phyloP scores from a whole-genome alignment of 2,329 filamentous ascomycete species.

The Apiospora hydei region DNA sequence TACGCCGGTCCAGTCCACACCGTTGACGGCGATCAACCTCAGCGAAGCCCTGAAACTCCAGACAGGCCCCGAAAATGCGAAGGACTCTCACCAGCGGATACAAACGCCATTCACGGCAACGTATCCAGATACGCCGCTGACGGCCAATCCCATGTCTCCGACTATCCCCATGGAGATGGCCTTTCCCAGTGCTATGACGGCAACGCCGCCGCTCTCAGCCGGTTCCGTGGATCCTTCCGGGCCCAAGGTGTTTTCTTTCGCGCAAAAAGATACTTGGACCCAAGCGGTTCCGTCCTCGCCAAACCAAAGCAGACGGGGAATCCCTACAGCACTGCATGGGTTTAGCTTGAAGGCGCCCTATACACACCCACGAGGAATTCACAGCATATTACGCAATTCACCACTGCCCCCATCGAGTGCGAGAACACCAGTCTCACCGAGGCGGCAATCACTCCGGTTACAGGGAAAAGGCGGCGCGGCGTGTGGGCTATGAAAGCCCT shows the following conservation, averaged over 20 bases:
- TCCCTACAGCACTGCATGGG: constrained; percentile 42
- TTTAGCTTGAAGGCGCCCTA: constrained; percentile 56
- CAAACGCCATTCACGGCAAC: constrained; percentile 55
- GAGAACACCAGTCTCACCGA: constrained; percentile 59
- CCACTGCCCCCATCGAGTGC: constrained; percentile 63
- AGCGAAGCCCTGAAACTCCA: constrained; percentile 47
- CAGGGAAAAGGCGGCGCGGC: constrained; percentile 60
- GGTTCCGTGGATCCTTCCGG: constrained; percentile 54
- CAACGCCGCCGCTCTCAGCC: constrained; percentile 66
- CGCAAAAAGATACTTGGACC: constrained; percentile 43
- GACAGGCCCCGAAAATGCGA: constrained; percentile 43
- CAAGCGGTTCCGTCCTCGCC: constrained; percentile 41
- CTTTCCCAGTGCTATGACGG: constrained; percentile 63
- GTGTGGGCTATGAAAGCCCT: constrained; percentile 69
- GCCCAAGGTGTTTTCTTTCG: constrained; percentile 56
- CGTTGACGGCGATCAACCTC: constrained; percentile 58
- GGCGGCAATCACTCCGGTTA: constrained; percentile 60
- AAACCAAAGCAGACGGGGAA: constrained; percentile 47
- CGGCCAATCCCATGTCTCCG: constrained; percentile 59
- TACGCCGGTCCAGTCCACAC: constrained; percentile 55
- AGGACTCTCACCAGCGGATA: constrained; percentile 42
- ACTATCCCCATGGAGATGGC: constrained; percentile 51
- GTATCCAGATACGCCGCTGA: constrained; percentile 62
- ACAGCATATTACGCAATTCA: constrained; percentile 72
- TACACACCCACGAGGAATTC: constrained; percentile 63